These are phyloP conservation scores for Hemileccinum impolitum DNA, from an alignment of 768 basidiomycete species.

Conservation along the genomic window DNA sequence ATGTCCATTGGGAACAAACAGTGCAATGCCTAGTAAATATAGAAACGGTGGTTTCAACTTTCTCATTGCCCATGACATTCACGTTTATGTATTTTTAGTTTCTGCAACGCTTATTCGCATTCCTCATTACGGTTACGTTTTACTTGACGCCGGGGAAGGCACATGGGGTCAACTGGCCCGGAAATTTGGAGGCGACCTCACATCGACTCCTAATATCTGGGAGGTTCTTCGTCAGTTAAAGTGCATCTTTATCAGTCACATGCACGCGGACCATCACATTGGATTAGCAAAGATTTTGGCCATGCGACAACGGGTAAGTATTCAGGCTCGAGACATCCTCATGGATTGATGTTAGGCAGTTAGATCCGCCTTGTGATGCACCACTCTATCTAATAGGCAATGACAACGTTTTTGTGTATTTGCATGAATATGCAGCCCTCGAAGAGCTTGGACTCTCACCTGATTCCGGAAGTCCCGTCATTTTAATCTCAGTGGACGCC, in stretches of 20 bases:
- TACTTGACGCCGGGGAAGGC: conserved; percentile 92
- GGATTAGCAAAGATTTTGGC: conserved; percentile 74
- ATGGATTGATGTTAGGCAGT: conserved; percentile 37
- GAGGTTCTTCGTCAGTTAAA: conserved; percentile 64
- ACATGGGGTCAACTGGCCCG: conserved; percentile 87
- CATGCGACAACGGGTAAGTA: conserved; percentile 59
- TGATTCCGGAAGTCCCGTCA: conserved; percentile 46
- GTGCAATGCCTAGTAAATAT: conserved; percentile 79
- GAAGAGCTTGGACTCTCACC: conserved; percentile 65
- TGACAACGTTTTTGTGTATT: conserved; percentile 55
- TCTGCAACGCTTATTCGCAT: conserved; percentile 76
- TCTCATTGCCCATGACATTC: not conserved
- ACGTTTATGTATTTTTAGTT: conserved; percentile 39
- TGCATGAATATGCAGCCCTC: conserved; percentile 69
- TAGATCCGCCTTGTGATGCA: conserved; percentile 54
- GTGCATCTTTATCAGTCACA: conserved; percentile 84
- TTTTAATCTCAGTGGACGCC: conserved; percentile 54
- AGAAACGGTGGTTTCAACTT: conserved; percentile 64
- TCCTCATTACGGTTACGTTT: conserved; percentile 64
- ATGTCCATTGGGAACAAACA: conserved; percentile 84
- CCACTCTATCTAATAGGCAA: conserved; percentile 73
- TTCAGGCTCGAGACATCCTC: not conserved
- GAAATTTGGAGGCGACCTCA: conserved; percentile 57
- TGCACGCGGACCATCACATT: conserved; percentile 91
- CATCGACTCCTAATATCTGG: conserved; percentile 42